Percentiles rank a stretch among this genome's conserved stretches.
Conservation (phyloP, 1,284 basidiomycete genomes). For the Schizophyllum amplum region DNA sequence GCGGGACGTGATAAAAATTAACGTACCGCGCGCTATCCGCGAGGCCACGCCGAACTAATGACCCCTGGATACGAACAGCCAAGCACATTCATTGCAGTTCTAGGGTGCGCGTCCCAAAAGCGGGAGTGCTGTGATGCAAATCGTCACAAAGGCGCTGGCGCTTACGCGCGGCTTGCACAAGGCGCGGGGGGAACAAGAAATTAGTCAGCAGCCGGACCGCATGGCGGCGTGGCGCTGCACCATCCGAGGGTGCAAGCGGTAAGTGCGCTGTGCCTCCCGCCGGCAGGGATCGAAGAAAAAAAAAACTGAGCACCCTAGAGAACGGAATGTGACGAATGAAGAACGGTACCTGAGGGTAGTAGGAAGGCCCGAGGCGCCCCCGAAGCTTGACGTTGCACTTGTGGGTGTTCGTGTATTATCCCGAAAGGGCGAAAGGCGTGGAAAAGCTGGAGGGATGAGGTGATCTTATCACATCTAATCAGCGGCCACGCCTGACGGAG, state of each 20-base stretch:
- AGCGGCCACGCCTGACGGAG: not conserved
- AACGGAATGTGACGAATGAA: not conserved
- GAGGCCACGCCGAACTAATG: not conserved
- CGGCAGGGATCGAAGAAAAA: no score
- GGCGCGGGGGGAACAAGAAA: not conserved
- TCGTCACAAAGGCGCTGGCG: not conserved
- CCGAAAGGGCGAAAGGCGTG: not conserved
- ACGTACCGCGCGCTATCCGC: not conserved
- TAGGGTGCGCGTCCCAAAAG: not conserved
- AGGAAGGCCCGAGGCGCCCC: not conserved
- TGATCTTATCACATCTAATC: not conserved
- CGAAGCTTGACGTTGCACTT: not conserved
- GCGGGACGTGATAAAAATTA: no score
- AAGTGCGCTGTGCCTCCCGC: not conserved
- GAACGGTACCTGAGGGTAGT: not conserved
- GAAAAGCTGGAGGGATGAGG: not conserved
- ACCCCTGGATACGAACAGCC: not conserved
- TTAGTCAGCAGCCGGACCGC: not conserved
- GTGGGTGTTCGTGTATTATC: not conserved
- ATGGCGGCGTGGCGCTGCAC: no score
- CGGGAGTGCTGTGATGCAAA: not conserved
- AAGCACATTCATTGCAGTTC: not conserved
- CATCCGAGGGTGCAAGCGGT: not conserved
- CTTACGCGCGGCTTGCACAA: not conserved
- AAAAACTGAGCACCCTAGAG: no score